Evolutionary conservation across 2,329 filamentous ascomycete genomes (phyloP).

Genomic region (Penicillium carneum): DNA sequence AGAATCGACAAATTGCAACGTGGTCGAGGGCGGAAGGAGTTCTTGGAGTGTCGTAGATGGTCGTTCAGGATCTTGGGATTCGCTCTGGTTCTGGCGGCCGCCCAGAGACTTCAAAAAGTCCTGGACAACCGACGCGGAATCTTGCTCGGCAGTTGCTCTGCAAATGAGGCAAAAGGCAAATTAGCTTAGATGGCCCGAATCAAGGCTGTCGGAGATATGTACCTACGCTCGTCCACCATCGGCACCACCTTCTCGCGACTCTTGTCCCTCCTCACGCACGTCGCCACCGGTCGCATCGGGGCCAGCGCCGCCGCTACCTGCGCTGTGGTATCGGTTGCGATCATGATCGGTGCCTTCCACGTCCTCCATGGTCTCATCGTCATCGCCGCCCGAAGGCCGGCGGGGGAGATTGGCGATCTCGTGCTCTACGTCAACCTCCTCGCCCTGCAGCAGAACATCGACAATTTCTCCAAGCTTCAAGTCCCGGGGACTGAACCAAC

Average conservation of each 20-base stretch:
- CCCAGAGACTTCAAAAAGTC: slow-evolving; percentile 87
- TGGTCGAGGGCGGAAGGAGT: slow-evolving; percentile 78
- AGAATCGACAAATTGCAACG: slow-evolving; percentile 77
- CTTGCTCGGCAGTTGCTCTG: slow-evolving; percentile 68
- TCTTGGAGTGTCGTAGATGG: slow-evolving; percentile 85
- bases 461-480: slow-evolving; percentile 87
- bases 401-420: slow-evolving; percentile 73
- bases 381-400: slow-evolving; percentile 61
- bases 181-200: slow-evolving; percentile 27
- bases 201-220: slow-evolving; percentile 50
- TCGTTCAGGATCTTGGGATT: slow-evolving; percentile 62
- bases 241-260: slow-evolving; percentile 87
- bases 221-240: slow-evolving; percentile 99
- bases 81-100: slow-evolving; percentile 56
- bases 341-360: slow-evolving; percentile 69
- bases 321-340: slow-evolving; percentile 63
- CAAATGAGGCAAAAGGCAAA: slow-evolving; percentile 29
- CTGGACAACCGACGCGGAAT: slow-evolving; percentile 80
- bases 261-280: slow-evolving; percentile 85
- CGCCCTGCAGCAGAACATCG: slow-evolving; percentile 81
- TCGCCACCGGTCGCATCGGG: slow-evolving; percentile 89
- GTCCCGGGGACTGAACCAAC: slow-evolving; percentile 84
- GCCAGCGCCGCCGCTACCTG: slow-evolving; percentile 80
- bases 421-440: slow-evolving; percentile 78
- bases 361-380: slow-evolving; percentile 81